Evolutionary conservation across 2,329 filamentous ascomycete genomes (phyloP), one percentile per base, ranked within the genome.

Genomic region (Stagonosporopsis cucurbitacearum): DNA sequence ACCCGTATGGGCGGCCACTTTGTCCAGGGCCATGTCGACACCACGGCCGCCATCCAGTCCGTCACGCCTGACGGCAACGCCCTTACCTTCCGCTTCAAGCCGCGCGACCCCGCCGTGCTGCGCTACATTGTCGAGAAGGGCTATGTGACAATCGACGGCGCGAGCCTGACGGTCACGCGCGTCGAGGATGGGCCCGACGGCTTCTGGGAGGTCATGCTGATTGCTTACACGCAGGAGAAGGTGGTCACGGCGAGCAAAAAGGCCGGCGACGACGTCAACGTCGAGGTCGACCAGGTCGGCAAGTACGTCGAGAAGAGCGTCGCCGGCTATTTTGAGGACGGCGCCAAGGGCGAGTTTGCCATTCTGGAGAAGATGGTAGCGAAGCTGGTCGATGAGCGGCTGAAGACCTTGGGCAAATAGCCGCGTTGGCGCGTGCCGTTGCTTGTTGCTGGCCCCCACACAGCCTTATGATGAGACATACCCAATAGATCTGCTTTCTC

Each of bases 1-100:
- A 97, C 94, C 41, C 91, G 95, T 51, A 98, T 99, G 92, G 95
- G 96, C 42, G 95, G 95, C 0, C 95, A 99, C 79, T 96, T 98
- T 70, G 94, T 98, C 28, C 96, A 99, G 79, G 95, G 95, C 36
- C 95, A 99, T 76, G 94, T 99, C 58, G 96, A 99, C 77, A 94
- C 92, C 11, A 87, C 89, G 35, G 95, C 94, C 0, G 85, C 84
- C 39, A 90, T 99, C 58, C 72, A 88, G 35, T 84, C 85, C 39
- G 84, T 90, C 32, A 87, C 84, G 17, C 87, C 88, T 3, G 95
- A 99, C 76, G 92, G 94, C 54, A 96, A 98, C 78, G 91, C 95
- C 6, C 77, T 96, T 58, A 96, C 91, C 1, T 90, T 98, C 75
- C 86, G 94, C 33, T 87, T 99, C 75, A 81, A 84, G 74, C 93